Evolutionary conservation across 2,329 filamentous ascomycete species (phyloP).

Genomic region (Ophiostoma perfectum): DNA sequence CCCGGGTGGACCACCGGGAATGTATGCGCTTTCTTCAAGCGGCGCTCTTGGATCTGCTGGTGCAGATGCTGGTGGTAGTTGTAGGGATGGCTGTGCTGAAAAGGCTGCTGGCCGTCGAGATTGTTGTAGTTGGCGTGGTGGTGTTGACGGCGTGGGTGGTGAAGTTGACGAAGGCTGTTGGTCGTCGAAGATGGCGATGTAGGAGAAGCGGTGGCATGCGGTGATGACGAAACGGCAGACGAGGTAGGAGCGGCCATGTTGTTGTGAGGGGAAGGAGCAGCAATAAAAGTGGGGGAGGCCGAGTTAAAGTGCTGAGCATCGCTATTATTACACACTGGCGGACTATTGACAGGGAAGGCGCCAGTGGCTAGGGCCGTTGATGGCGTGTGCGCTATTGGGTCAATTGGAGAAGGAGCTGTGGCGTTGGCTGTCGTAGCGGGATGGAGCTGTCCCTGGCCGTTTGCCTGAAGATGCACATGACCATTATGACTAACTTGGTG

Average conservation of each 20-base stretch:
- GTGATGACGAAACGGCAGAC: constrained; percentile 14
- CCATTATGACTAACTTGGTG: background rate
- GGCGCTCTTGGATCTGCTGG: constrained; percentile 21
- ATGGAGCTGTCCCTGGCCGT: constrained; percentile 16
- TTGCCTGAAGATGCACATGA: background rate
- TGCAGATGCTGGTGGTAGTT: constrained; percentile 25
- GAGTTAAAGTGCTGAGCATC: constrained; percentile 11
- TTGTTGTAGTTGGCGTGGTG: constrained; percentile 3
- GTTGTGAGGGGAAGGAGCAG: background rate
- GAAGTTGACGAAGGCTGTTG: background rate
- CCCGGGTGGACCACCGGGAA: constrained; percentile 3
- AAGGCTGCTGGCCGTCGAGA: constrained; percentile 17
- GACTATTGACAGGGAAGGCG: constrained; percentile 11
- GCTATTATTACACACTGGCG: constrained; percentile 11
- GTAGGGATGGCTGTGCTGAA: constrained; percentile 20
- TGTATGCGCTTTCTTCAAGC: constrained; percentile 12
- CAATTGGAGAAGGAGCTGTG: constrained; percentile 8
- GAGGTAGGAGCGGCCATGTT: constrained; percentile 9
- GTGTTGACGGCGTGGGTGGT: background rate
- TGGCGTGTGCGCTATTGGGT: constrained; percentile 9
- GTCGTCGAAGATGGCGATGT: background rate
- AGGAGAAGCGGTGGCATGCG: background rate
- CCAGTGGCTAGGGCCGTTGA: background rate
- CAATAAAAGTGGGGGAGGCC: constrained; percentile 10
- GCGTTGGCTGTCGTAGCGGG: constrained; percentile 23